Conservation (phyloP, 768 basidiomycete genomes). For the Scleroderma citrinum region DNA sequence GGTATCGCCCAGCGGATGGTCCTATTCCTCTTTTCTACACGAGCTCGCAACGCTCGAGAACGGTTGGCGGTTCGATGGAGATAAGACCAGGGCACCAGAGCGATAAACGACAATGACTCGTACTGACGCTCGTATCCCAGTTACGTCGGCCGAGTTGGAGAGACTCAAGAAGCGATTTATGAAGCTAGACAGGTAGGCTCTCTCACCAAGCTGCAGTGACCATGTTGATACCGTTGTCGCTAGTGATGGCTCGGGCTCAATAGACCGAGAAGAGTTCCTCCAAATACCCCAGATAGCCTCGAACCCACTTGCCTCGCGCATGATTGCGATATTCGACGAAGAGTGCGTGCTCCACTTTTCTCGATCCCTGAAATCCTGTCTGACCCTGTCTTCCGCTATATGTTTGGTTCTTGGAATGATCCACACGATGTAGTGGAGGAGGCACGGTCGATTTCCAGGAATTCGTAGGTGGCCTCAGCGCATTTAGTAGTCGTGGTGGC, state of each 20-base stretch:
- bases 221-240: not conserved
- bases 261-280: conserved; percentile 97
- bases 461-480: conserved; percentile 95
- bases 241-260: conserved; percentile 94
- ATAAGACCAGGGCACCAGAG: not conserved
- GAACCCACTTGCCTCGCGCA: conserved; percentile 91
- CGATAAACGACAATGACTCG: not conserved
- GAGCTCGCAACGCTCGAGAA: not conserved
- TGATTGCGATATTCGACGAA: conserved; percentile 99
- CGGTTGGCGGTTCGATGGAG: not conserved
- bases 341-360: conserved; percentile 57
- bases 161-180: conserved; percentile 98
- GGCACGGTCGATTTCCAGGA: conserved; percentile 99
- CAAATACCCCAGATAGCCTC: conserved; percentile 99
- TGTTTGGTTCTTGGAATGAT: not conserved
- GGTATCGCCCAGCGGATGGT: not conserved
- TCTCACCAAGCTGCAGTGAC: not conserved
- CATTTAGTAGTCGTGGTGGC: conserved; percentile 94
- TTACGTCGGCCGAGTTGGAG: conserved; percentile 91
- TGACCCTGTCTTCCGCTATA: not conserved
- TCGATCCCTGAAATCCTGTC: not conserved
- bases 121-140: conserved; percentile 38
- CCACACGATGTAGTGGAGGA: conserved; percentile 61
- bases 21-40: not conserved
- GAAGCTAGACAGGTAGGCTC: conserved; percentile 86